phyloP scores from a whole-genome alignment of 495 filamentous ascomycete genomes.

The Articulospora tetracladia region DNA sequence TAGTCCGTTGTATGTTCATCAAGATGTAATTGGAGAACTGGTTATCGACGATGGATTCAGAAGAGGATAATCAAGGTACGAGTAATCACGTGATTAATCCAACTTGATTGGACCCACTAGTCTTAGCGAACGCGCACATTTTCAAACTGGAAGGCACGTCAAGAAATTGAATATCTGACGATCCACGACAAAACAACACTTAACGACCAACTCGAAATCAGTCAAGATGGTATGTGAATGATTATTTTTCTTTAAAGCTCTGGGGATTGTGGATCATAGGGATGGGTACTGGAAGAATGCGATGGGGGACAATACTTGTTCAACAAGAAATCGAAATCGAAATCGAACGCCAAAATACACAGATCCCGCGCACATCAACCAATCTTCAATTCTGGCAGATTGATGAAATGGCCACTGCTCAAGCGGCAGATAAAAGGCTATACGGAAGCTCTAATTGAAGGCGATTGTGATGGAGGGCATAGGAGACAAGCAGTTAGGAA shows the following conservation, averaged over 20 bases:
- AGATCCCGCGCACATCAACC: background rate
- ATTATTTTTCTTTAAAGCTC: slow-evolving; percentile 1
- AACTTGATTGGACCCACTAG: background rate
- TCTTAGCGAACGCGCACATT: background rate
- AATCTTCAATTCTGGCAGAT: background rate
- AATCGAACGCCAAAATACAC: background rate
- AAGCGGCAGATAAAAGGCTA: background rate
- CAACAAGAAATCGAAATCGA: background rate
- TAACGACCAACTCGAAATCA: slow-evolving; percentile 22
- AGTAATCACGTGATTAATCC: slow-evolving; percentile 1
- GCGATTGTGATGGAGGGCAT: background rate
- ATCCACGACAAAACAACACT: background rate
- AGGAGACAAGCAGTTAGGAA: background rate
- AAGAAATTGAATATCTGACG: slow-evolving; percentile 1
- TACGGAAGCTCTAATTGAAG: background rate
- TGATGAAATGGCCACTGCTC: background rate
- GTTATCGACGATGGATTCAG: no score
- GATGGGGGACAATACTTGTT: background rate
- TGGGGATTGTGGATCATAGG: background rate
- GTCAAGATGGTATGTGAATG: slow-evolving; percentile 26
- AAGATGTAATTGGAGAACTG: background rate
- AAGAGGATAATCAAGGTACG: no score
- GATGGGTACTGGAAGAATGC: background rate
- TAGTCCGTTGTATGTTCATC: no score
- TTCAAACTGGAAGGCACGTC: slow-evolving; percentile 3